Evolutionary conservation across 495 filamentous ascomycete species (phyloP), one percentile per base, ranked within the genome.

Genomic region (Cryomyces antarcticus): DNA sequence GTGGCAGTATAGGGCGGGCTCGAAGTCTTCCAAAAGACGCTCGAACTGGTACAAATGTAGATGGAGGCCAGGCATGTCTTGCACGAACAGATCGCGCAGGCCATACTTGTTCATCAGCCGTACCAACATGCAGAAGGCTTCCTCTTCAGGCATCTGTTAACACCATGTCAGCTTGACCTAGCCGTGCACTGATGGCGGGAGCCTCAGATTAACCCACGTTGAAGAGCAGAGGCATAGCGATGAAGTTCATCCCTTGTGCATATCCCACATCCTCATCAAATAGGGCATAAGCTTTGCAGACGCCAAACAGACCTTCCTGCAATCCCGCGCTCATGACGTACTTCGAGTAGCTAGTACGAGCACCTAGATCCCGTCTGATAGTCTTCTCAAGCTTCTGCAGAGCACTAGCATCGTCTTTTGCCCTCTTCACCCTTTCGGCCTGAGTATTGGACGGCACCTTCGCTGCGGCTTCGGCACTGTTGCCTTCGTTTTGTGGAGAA

Each of bases 231-330:
- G 92, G 89, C 80, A 95, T 96, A 12, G 79, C 80, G 41, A 99
- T 75, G 54, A 99, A 99, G 48, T 95, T 99, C 81, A 99, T 96
- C 46, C 89, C 89, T 57, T 99, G 89, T 5, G 89, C 89, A 62
- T 99, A 99, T 11, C 89, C 87, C 6, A 99, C 88, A 6, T 67
- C 77, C 44, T 93, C 84, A 58, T 99, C 89, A 51, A 86, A 94
- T 35, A 99, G 65, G 1, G 89, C 89, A 59, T 99, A 99, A 10
- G 92, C 88, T 62, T 99, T 99, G 59, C 89, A 96, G 24, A 96
- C 69, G 6, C 85, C 84, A 57, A 93, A 95, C 28, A 99, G 68
- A 29, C 83, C 82, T 54, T 99, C 92, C 57, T 99, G 89, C 42
- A 89, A 78, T 35, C 85, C 85, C 44, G 83, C 78, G 28, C 80